Evolutionary conservation across 2,329 filamentous ascomycete genomes (phyloP), one percentile per base, ranked within the genome.

Genomic region (Alternaria sp.): DNA sequence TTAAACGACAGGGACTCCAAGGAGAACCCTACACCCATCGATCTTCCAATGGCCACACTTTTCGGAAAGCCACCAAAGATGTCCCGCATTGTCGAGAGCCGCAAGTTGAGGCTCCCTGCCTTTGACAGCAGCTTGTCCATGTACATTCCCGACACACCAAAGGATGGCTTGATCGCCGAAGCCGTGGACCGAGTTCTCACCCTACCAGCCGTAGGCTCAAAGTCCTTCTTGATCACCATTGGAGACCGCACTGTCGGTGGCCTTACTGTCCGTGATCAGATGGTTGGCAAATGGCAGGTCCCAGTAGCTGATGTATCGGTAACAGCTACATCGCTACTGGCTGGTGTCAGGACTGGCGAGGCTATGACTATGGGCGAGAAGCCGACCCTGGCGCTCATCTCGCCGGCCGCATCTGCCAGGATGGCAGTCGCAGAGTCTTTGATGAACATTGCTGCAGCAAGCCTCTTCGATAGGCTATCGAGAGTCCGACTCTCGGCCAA

Each of bases 341-440:
- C 86, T 15, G 92, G 90, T 63, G 86, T 91, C 51, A 90, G 87
- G 74, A 92, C 90, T 26, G 96, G 96, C 70, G 96, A 98, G 80
- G 94, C 94, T n/a, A 97, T 98, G 93, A 91, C 94, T 2, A 96
- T 97, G 91, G 96, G 96, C 33, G 95, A 97, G 82, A 96, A 92
- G 81, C 93, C 94, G 45, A 91, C 90, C 0, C 83, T 99, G 58
- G 96, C 96, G 6, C 86, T 99, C 21, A 97, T 99, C 63, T 95
- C 92, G 5, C 88, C 95, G 4, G 92, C 90, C 46, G 93, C 96
- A 21, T 98, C 96, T 20, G 94, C 96, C 15, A 89, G 94, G 56
- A 99, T 99, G 96, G 94, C 96, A 3, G 94, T 99, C 62, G 94
- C 91, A 1, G 96, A 99, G 82, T 93, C 92, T 63, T 84, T 99